Evolutionary conservation across 164 flowering plant species (phyloP).

Genomic region (Dillenia suffruticosa): DNA sequence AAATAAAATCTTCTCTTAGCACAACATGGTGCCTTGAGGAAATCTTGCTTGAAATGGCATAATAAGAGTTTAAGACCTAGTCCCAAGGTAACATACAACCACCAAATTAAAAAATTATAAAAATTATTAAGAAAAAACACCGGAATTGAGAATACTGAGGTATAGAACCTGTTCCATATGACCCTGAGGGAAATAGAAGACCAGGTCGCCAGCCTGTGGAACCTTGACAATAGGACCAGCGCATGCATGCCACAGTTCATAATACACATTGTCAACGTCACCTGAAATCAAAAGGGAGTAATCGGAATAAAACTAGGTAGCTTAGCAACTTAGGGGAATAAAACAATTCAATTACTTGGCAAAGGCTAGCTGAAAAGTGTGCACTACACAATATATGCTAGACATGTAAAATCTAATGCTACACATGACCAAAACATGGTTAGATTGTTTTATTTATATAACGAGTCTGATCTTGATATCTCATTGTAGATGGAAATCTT

Average conservation of each 20-base stretch:
- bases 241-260: conserved; percentile 54
- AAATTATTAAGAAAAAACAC: background rate
- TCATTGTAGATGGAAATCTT: too few species aligned
- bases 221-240: conserved; percentile 48
- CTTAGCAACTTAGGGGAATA: too few species aligned
- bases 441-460: too few species aligned
- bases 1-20: background rate
- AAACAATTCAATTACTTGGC: too few species aligned
- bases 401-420: too few species aligned
- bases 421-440: too few species aligned
- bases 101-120: background rate
- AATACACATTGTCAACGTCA: conserved; percentile 22
- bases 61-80: too few species aligned
- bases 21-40: too few species aligned
- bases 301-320: background rate
- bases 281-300: conserved; percentile 12
- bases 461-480: too few species aligned
- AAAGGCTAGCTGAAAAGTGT: too few species aligned
- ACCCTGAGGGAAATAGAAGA: conserved; percentile 66
- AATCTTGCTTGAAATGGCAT: too few species aligned
- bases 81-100: background rate
- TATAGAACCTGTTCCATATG: conserved; percentile 56
- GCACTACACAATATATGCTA: too few species aligned
- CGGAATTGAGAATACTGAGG: background rate
- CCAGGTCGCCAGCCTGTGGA: conserved; percentile 43